Conservation (phyloP, 176 grass and related monocot genomes). For the Coix lacrymajobi region DNA sequence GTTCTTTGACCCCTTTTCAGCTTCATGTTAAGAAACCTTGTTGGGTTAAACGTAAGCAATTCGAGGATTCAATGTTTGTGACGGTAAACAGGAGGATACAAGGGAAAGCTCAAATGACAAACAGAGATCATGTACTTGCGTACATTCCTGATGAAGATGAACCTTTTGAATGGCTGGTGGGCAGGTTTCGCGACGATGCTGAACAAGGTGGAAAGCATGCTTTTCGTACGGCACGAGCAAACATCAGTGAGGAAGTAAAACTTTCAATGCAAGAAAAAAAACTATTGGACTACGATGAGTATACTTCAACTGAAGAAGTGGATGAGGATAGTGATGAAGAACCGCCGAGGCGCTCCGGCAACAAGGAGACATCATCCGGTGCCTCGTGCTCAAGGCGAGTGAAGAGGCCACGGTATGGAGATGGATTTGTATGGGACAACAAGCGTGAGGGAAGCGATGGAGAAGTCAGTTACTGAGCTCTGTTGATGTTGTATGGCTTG, state of each 20-base stretch:
- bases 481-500: too few relatives aligned
- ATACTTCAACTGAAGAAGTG: neutral
- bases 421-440: neutral
- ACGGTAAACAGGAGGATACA: slow-evolving; percentile 9
- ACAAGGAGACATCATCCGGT: neutral
- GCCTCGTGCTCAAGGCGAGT: neutral
- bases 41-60: neutral
- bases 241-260: neutral
- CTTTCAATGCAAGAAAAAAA: neutral
- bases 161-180: slow-evolving; percentile 7
- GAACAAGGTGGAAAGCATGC: neutral
- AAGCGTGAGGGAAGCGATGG: neutral
- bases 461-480: neutral
- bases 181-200: neutral
- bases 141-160: neutral
- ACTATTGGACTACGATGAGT: neutral
- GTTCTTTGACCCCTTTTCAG: neutral
- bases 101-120: neutral
- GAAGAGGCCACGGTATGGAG: neutral
- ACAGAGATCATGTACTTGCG: neutral
- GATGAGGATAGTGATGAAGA: neutral
- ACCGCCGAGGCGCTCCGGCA: neutral
- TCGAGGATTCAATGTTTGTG: neutral
- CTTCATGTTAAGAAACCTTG: neutral
- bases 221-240: neutral